A percentile compares a stretch with the other conserved stretches of the same genome.
These are phyloP conservation scores for Ensete ventricosum DNA, from an alignment of 176 grass and related monocot genomes.

Conservation along the genomic window DNA sequence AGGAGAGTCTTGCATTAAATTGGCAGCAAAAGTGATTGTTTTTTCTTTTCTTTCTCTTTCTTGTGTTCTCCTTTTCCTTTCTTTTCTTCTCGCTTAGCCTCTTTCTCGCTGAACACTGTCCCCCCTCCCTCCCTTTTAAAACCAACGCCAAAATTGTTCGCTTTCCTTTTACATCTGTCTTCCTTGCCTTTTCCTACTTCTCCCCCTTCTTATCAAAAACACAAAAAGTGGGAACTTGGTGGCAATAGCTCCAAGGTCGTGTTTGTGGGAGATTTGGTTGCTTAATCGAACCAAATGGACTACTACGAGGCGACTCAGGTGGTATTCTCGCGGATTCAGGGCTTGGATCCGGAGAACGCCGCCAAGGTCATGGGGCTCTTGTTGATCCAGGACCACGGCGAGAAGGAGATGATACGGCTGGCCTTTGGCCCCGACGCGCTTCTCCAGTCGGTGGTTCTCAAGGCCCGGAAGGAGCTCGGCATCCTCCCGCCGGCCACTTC, in stretches of 20 bases:
- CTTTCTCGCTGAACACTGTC: neutral
- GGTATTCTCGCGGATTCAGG: constrained; percentile 94
- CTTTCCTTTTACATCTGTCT: neutral
- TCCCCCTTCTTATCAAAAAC: neutral
- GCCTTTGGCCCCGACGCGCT: constrained; percentile 80
- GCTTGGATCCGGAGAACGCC: constrained; percentile 73
- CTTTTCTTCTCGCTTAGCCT: neutral
- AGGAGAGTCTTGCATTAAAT: neutral
- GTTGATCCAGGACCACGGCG: constrained; percentile 79
- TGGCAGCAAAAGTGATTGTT: neutral
- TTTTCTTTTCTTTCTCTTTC: neutral
- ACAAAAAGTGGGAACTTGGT: constrained; percentile 2
- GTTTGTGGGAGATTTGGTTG: neutral
- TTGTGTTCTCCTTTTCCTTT: neutral
- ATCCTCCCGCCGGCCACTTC: constrained; percentile 18
- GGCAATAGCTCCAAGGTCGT: neutral
- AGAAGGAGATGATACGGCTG: constrained; percentile 91
- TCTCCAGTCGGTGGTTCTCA: constrained; percentile 49
- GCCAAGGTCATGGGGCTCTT: constrained; percentile 83
- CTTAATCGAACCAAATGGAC: constrained; percentile 38
- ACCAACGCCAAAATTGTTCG: constrained; percentile 2
- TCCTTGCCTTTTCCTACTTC: neutral
- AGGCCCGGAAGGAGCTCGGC: constrained; percentile 63
- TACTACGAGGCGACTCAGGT: constrained; percentile 89
- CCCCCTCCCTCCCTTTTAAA: neutral